phyloP scores from a whole-genome alignment of 306 rosid genomes.

The Oxytropis ochrocephala region DNA sequence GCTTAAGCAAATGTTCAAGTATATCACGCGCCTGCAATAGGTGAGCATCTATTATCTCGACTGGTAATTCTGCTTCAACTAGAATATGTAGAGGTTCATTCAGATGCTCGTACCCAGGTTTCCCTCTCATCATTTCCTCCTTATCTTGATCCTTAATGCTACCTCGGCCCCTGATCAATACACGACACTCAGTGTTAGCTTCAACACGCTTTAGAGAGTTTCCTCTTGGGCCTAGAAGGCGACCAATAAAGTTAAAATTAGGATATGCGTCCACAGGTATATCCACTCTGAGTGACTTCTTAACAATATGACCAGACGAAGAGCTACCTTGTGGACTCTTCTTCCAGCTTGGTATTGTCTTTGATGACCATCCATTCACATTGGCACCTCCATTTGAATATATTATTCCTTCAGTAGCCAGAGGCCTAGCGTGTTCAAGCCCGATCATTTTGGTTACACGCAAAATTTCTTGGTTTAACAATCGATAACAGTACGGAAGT shows the following conservation, averaged over 20 bases:
- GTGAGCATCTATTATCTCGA: constrained; percentile 76
- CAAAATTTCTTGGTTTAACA: constrained; percentile 95
- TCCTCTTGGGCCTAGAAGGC: constrained; percentile 97
- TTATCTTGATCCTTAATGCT: constrained; percentile 90
- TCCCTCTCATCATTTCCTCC: constrained; percentile 96
- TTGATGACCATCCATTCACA: constrained; percentile 91
- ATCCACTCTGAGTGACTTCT: constrained; percentile 91
- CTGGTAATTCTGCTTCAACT: constrained; percentile 88
- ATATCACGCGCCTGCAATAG: constrained; percentile 78
- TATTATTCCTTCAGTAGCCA: constrained; percentile 94
- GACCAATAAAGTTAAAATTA: constrained; percentile 88
- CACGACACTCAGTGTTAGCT: constrained; percentile 91
- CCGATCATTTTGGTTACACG: constrained; percentile 99
- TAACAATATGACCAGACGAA: constrained; percentile 82
- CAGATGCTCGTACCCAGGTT: constrained; percentile 88
- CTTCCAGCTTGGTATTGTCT: constrained; percentile 71
- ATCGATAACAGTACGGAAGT: constrained; percentile 60
- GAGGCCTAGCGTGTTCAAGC: constrained; percentile 99
- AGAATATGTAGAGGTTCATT: constrained; percentile 91
- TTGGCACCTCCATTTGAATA: constrained; percentile 91
- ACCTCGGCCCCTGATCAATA: constrained; percentile 95
- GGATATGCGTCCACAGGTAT: constrained; percentile 82
- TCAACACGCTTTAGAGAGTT: constrained; percentile 98
- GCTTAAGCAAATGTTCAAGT: constrained; percentile 74
- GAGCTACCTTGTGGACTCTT: constrained; percentile 67